Evolutionary conservation across 2,329 filamentous ascomycete genomes (phyloP), one percentile per base, ranked within the genome.

Genomic region (Penicillium italicum): DNA sequence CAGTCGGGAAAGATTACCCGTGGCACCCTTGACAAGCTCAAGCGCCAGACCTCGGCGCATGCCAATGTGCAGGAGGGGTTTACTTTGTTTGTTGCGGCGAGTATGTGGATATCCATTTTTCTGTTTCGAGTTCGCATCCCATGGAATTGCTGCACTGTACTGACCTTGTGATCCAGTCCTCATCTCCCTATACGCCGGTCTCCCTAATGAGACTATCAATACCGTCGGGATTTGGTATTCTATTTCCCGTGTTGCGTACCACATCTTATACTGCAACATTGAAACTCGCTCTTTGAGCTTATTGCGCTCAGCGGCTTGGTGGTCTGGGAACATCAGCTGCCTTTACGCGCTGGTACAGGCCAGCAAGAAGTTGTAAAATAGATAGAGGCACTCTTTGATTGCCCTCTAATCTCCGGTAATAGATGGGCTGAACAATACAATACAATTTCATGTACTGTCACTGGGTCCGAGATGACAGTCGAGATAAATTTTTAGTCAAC

Each of bases 301-400:
- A 45, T 20, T 74, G 14, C 66, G 75, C 45, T 74, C 72, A 10
- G 53, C 71, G 44, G 56, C 66, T 14, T 77, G 74, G 72, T 77
- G 71, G 72, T 66, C 65, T 11, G 66, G 71, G 12, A 77, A 74
- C 59, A 59, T 72, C 6, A 67, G 69, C 55, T 77, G 74, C 48
- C 64, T 76, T 36, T 69, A 69, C 41, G 67, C 69, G 53, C 56
- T 77, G 40, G 71, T 71, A 65, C 41, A 68, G 45, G 72, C 71
- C 14, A 70, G 69, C 14, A 73, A 70, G 65, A 64, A 57, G 46
- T 56, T 70, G 53, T 67, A 52, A 54, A 42, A 7, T 18, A 22
- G 11, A n/a, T 4, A 3, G 40, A 42, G 40, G 16, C 9, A 1
- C 0, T 42, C 10, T 28, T 28, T 18, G 1, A n/a, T 42, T 26